Percentiles rank a stretch among this genome's conserved stretches.
Evolutionary conservation across 768 basidiomycete genomes (phyloP).

Genomic region (Termitomyces sp.): DNA sequence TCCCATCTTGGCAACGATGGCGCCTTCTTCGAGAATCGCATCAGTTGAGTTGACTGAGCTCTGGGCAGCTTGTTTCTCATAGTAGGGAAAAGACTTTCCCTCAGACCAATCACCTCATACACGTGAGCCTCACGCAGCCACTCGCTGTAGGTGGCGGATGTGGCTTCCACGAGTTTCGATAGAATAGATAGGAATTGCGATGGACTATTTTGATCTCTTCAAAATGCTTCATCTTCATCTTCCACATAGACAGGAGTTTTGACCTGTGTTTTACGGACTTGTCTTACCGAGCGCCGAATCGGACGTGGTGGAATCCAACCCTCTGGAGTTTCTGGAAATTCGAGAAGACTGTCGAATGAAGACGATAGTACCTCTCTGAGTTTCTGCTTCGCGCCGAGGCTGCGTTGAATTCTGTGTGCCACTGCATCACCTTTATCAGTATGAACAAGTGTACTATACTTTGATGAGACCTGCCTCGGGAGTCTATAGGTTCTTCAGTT

Average conservation of each 20-base stretch:
- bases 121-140: constrained; percentile 38
- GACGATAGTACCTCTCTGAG: constrained; percentile 3
- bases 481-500: background rate
- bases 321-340: constrained; percentile 2
- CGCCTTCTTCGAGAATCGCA: constrained; percentile 54
- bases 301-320: background rate
- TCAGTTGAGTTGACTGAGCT: constrained; percentile 65
- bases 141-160: constrained; percentile 31
- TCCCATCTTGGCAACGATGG: constrained; percentile 19
- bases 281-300: background rate
- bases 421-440: constrained; percentile 9
- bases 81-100: constrained; percentile 57
- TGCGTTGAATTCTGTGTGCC: constrained; percentile 6
- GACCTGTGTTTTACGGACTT: background rate
- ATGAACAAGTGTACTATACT: background rate
- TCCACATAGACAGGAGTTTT: constrained; percentile 1
- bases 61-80: constrained; percentile 70
- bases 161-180: background rate
- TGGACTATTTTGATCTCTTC: background rate
- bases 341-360: constrained; percentile 5
- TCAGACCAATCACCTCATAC: constrained; percentile 53
- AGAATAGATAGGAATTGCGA: too few species aligned
- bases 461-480: constrained; percentile 9
- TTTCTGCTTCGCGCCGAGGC: constrained; percentile 8
- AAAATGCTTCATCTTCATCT: background rate